Base-by-base conservation (phyloP, 2,329 filamentous ascomycete genomes). In the Fusarium denticulatum region DNA sequence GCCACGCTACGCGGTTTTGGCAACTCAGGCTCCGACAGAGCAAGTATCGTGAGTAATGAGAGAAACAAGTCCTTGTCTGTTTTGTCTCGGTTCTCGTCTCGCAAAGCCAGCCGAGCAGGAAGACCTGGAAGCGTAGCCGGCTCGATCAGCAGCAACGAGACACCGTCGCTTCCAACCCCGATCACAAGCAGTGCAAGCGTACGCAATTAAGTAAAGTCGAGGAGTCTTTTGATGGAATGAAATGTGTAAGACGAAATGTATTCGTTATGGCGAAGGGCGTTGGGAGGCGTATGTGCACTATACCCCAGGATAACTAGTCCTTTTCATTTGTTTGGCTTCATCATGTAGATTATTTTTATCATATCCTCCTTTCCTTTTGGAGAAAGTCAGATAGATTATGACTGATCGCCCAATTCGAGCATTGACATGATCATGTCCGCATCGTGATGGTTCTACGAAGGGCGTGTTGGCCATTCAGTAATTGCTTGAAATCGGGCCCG, bases 1-100 rank as follows among this genome's bases (percentile, higher is more conserved):
- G 81, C 79, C 55, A 85, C 86, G 30, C 72, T 89, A n/a, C 81
- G 82, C 50, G 85, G 86, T 30, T 77, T 78, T 15, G 68, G 65
- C 18, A 60, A 71, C 3, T 73, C 74, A 55, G 76, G 71, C 26
- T 79, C 75, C 14, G 79, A 81, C 55, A 74, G 80, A 24, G 78
- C 78, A 37, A 80, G 73, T 60, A 72, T 79, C 12, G 56, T 81
- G 56, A 81, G 78, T 58, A 79, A 77, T 58, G 83, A 85, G 63
- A 81, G 77, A 73, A 80, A 78, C 69, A 81, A 78, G 60, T 78
- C 79, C 8, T 75, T 72, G 15, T 79, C 80, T 10, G 76, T 84
- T 45, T 62, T 85, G 22, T 76, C 81, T 34, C 80, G 79, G 43
- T 80, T 85, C 69, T 80, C 80, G 13, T 78, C 76, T 39, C 80